phyloP scores from a whole-genome alignment of 768 basidiomycete species.

The Hortiboletus flavorubellus region DNA sequence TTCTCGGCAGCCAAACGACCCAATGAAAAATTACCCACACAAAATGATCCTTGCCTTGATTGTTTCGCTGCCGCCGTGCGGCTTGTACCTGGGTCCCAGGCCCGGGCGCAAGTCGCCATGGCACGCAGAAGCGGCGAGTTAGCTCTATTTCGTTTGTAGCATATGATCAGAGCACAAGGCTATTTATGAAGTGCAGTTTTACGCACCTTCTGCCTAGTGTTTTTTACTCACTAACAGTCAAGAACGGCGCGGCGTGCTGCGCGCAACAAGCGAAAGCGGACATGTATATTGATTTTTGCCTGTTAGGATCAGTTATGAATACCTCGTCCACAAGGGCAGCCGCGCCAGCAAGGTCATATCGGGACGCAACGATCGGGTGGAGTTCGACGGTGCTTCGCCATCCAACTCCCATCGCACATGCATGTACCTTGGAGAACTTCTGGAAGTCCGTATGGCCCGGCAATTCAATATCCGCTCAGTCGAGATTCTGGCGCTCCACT shows the following conservation, averaged over 20 bases:
- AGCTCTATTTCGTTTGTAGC: slow-evolving; percentile 4
- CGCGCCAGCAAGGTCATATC: slow-evolving; percentile 8
- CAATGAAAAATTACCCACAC: background rate
- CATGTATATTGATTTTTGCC: slow-evolving; percentile 7
- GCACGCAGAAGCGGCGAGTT: slow-evolving; percentile 10
- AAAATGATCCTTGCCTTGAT: slow-evolving; percentile 2
- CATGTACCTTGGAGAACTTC: slow-evolving; percentile 20
- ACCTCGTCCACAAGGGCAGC: slow-evolving; percentile 16
- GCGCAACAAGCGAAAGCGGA: slow-evolving; percentile 18
- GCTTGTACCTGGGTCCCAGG: slow-evolving; percentile 2
- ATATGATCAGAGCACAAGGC: slow-evolving; percentile 6
- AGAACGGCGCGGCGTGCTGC: slow-evolving; percentile 15
- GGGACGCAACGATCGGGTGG: slow-evolving; percentile 15
- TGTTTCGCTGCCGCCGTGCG: slow-evolving; percentile 7
- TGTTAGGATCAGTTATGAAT: slow-evolving; percentile 23
- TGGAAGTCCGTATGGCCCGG: slow-evolving; percentile 26
- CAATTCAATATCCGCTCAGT: slow-evolving; percentile 34
- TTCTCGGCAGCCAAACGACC: slow-evolving; percentile 7
- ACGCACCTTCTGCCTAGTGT: slow-evolving; percentile 13
- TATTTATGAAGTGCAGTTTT: slow-evolving; percentile 1
- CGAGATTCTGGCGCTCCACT: slow-evolving; percentile 28
- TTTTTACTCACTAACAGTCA: slow-evolving; percentile 4
- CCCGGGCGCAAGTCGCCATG: background rate
- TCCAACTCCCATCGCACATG: slow-evolving; percentile 16
- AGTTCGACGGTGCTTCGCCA: slow-evolving; percentile 17